These are phyloP conservation scores for Cystobasidium pallidum DNA, from an alignment of 1,284 basidiomycete genomes.

Conservation along the genomic window DNA sequence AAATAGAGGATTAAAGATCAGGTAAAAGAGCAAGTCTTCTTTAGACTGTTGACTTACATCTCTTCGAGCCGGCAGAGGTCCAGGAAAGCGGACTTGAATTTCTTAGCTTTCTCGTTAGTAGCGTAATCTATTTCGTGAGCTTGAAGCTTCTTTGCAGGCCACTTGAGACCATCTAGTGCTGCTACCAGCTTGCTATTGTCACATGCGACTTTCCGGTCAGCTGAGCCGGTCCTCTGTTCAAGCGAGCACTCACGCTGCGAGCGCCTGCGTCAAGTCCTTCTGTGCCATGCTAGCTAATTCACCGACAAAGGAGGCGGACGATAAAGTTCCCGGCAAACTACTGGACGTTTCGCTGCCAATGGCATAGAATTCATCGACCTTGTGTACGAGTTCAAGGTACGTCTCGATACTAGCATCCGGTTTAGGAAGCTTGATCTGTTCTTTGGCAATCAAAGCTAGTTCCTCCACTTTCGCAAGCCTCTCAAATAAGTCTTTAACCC, in stretches of 20 bases:
- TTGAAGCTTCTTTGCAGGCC: constrained; percentile 69
- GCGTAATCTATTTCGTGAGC: constrained; percentile 55
- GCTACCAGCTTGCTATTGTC: constrained; percentile 64
- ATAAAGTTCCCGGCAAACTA: not conserved
- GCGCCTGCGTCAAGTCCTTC: constrained; percentile 10
- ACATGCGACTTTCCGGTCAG: not conserved
- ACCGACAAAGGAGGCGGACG: constrained; percentile 20
- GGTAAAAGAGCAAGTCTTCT: not conserved
- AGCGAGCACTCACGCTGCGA: constrained; percentile 23
- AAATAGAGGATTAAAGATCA: not conserved
- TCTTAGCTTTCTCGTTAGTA: constrained; percentile 64
- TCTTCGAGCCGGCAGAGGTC: constrained; percentile 76
- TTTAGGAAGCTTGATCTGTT: constrained; percentile 35
- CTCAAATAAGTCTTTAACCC: constrained; percentile 73
- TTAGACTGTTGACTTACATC: constrained; percentile 63
- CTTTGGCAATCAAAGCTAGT: constrained; percentile 65
- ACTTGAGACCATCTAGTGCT: constrained; percentile 72
- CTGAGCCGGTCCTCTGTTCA: not conserved
- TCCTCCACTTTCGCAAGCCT: constrained; percentile 71
- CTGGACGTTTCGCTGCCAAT: not conserved
- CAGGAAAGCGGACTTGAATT: constrained; percentile 73
- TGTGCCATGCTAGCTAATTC: constrained; percentile 22
- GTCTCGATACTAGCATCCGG: constrained; percentile 45
- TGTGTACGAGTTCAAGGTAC: constrained; percentile 49
- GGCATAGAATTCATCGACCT: constrained; percentile 43